Conservation (phyloP, 2,329 filamentous ascomycete species). For the Xylaria sp. region DNA sequence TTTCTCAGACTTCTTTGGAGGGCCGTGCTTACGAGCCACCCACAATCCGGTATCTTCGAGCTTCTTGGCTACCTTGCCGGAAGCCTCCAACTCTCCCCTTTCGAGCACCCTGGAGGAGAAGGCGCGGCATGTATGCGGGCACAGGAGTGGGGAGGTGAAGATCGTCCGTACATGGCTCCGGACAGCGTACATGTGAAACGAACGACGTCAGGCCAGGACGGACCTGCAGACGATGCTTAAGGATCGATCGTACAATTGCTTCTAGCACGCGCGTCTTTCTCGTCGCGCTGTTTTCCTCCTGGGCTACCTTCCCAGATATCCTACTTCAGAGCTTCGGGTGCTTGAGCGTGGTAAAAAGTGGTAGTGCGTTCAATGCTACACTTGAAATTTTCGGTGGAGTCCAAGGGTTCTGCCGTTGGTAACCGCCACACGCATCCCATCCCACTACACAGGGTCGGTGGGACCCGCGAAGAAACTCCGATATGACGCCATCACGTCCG, state of each 20-base stretch:
- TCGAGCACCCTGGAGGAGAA: conserved; percentile 10
- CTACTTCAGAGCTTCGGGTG: not conserved
- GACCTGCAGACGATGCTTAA: not conserved
- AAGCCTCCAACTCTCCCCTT: not conserved
- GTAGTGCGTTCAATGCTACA: no score
- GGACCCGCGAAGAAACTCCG: not conserved
- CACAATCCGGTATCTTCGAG: conserved; percentile 27
- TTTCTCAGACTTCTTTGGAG: not conserved
- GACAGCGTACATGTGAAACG: conserved; percentile 33
- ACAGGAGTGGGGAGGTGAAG: conserved; percentile 13
- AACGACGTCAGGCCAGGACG: conserved; percentile 1
- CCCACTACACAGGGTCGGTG: no score
- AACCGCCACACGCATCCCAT: no score
- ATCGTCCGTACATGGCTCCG: conserved; percentile 29
- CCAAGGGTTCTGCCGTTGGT: no score
- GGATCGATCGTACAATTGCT: not conserved
- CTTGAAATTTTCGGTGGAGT: no score
- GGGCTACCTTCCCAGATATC: not conserved
- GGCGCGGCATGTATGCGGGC: conserved; percentile 14
- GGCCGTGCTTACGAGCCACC: conserved; percentile 2
- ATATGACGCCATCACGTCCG: not conserved
- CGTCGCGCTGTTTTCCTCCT: not conserved
- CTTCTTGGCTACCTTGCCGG: conserved; percentile 25
- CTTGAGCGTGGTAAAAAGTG: not conserved
- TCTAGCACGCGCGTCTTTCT: no score